These are phyloP conservation scores for Hygrophoropsis aurantiaca DNA, from an alignment of 768 basidiomycete genomes.

Conservation along the genomic window DNA sequence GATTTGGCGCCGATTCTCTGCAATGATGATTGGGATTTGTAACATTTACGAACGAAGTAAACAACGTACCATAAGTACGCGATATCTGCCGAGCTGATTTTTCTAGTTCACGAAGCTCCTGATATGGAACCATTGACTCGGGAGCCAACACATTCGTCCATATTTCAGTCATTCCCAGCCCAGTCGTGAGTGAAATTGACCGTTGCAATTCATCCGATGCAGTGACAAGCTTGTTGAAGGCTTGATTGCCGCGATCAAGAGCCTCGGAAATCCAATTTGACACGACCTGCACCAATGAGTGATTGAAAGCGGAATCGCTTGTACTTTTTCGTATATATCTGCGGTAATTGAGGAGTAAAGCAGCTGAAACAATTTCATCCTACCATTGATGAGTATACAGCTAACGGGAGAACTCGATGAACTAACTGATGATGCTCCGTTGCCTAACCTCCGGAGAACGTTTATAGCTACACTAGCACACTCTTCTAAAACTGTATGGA, in stretches of 20 bases:
- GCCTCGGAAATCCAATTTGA: constrained; percentile 50
- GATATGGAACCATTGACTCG: constrained; percentile 11
- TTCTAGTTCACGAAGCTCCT: constrained; percentile 18
- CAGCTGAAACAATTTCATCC: constrained; percentile 33
- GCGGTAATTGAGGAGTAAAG: constrained; percentile 37
- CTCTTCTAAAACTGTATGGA: constrained; percentile 23
- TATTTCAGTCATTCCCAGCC: constrained; percentile 68
- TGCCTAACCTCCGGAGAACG: constrained; percentile 15
- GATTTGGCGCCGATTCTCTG: constrained; percentile 16
- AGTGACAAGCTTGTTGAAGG: constrained; percentile 33
- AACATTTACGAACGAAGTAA: not conserved
- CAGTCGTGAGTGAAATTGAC: constrained; percentile 60
- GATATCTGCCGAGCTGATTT: constrained; percentile 1
- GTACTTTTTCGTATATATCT: constrained; percentile 45
- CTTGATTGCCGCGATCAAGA: constrained; percentile 33
- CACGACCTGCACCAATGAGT: constrained; percentile 63
- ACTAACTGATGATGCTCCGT: constrained; percentile 22
- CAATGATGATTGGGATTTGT: not conserved
- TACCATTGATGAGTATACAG: constrained; percentile 8
- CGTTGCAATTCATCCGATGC: constrained; percentile 42
- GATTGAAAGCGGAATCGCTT: constrained; percentile 48
- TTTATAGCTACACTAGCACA: constrained; percentile 12
- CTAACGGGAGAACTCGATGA: not conserved
- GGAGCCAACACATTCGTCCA: constrained; percentile 53
- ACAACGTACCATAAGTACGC: not conserved